These are phyloP conservation scores for Betula pendula DNA, from an alignment of 306 rosid species.

Conservation along the genomic window DNA sequence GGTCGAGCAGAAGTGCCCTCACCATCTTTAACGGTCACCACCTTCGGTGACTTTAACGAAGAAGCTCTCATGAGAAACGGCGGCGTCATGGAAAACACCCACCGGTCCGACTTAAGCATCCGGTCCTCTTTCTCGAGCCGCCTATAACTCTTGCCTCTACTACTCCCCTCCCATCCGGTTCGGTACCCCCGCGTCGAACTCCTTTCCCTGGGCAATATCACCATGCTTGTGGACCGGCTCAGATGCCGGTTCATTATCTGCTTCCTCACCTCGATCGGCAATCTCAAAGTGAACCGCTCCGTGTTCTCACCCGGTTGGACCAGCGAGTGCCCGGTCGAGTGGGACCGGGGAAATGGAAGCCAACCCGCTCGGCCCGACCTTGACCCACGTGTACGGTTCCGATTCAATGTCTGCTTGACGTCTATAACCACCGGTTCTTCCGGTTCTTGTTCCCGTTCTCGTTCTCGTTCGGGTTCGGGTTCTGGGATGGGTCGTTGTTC, in stretches of 20 bases:
- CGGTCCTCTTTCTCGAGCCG: slow-evolving; percentile 47
- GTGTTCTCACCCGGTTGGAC: slow-evolving; percentile 71
- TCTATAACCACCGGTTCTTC: slow-evolving; percentile 12
- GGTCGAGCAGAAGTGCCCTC: slow-evolving; percentile 46
- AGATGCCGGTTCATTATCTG: slow-evolving; percentile 55
- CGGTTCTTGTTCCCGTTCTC: background rate
- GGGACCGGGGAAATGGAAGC: slow-evolving; percentile 59
- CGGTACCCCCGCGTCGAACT: slow-evolving; percentile 66
- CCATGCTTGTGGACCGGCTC: slow-evolving; percentile 65
- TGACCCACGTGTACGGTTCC: slow-evolving; percentile 40
- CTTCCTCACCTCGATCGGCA: slow-evolving; percentile 73
- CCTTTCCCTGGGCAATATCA: slow-evolving; percentile 48
- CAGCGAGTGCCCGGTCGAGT: slow-evolving; percentile 85
- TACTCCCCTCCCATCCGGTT: slow-evolving; percentile 55
- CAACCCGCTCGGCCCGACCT: background rate
- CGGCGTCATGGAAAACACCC: slow-evolving; percentile 62
- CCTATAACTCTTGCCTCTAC: slow-evolving; percentile 41
- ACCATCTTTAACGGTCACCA: slow-evolving; percentile 26
- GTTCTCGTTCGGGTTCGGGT: slow-evolving; percentile 5
- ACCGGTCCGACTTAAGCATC: slow-evolving; percentile 63
- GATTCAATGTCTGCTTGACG: slow-evolving; percentile 42
- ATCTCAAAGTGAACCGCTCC: slow-evolving; percentile 74
- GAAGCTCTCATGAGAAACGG: slow-evolving; percentile 59
- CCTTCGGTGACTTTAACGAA: slow-evolving; percentile 59
- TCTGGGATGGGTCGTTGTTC: background rate